Evolutionary conservation across 768 basidiomycete genomes (phyloP).

Genomic region (Coprinopsis sp.): DNA sequence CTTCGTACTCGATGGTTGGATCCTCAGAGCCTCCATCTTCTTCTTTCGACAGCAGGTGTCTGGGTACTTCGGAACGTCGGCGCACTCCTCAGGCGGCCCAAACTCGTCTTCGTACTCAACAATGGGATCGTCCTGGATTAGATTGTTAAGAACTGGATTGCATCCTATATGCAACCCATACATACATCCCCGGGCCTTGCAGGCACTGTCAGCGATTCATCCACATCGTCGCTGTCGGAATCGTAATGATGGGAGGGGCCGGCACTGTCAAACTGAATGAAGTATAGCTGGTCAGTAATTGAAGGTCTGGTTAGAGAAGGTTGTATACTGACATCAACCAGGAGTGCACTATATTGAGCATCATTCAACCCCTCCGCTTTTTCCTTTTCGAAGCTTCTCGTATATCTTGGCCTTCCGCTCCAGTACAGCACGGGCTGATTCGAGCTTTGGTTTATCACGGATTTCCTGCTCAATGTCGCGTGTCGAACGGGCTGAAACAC

Average conservation of each 20-base stretch:
- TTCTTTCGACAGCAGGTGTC: constrained; percentile 50
- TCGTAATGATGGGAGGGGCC: constrained; percentile 49
- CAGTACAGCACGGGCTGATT: constrained; percentile 64
- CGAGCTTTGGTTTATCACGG: constrained; percentile 64
- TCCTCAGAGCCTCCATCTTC: constrained; percentile 46
- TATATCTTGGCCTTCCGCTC: constrained; percentile 80
- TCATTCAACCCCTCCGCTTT: constrained; percentile 74
- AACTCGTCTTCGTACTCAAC: constrained; percentile 88
- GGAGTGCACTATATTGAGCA: constrained; percentile 61
- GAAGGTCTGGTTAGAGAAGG: background rate
- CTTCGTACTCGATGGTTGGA: constrained; percentile 47
- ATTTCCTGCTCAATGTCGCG: constrained; percentile 71
- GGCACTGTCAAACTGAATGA: constrained; percentile 57
- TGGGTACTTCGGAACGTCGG: constrained; percentile 71
- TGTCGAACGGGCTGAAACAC: constrained; percentile 56
- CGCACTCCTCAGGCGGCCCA: constrained; percentile 69
- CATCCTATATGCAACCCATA: too few species aligned
- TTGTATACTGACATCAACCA: constrained; percentile 68
- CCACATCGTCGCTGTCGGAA: constrained; percentile 71
- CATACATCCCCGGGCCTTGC: constrained; percentile 39
- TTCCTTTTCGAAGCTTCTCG: constrained; percentile 72
- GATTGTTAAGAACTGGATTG: too few species aligned
- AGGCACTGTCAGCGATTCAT: constrained; percentile 71
- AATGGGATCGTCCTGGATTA: constrained; percentile 61
- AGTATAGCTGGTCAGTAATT: background rate